These are phyloP conservation scores for Podospora comata DNA, from an alignment of 495 filamentous ascomycete species.

Conservation along the genomic window DNA sequence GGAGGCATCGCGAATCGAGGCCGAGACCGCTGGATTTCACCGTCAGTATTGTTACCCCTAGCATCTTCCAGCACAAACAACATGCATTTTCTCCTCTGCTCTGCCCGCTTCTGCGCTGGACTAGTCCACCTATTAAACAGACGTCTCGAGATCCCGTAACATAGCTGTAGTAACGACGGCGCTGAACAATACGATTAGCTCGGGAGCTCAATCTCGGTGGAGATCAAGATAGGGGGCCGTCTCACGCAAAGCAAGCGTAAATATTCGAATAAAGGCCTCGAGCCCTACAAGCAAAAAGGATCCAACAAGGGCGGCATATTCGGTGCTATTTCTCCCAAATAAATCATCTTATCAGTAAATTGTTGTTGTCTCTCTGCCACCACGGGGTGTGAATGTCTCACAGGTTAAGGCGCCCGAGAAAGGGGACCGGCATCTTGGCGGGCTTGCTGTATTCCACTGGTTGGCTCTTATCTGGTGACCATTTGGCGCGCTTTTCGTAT, in stretches of 20 bases:
- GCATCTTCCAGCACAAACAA: constrained; percentile 7
- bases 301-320: constrained; percentile 80
- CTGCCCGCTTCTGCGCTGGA: constrained; percentile 60
- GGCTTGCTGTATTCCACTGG: constrained; percentile 5
- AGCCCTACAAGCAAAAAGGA: constrained; percentile 78
- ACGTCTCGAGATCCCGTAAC: constrained; percentile 74
- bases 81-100: constrained; percentile 55
- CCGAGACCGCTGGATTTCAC: constrained; percentile 44
- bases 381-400: constrained; percentile 35
- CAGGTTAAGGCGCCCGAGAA: constrained; percentile 78
- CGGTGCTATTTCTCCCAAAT: constrained; percentile 40
- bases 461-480: constrained; percentile 12
- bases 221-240: constrained; percentile 10
- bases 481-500: constrained; percentile 14
- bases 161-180: constrained; percentile 71
- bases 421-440: constrained; percentile 70
- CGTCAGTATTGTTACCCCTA: constrained; percentile 20
- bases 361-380: not conserved
- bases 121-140: constrained; percentile 78
- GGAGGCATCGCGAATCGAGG: constrained; percentile 61
- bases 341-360: not conserved
- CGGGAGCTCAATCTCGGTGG: constrained; percentile 24
- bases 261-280: constrained; percentile 77
- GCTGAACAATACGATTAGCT: constrained; percentile 47
- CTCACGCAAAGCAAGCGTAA: constrained; percentile 87